Percentiles rank a stretch among this genome's conserved stretches.
phyloP scores from a whole-genome alignment of 2,329 filamentous ascomycete genomes.

The Xylariaceae sp. region DNA sequence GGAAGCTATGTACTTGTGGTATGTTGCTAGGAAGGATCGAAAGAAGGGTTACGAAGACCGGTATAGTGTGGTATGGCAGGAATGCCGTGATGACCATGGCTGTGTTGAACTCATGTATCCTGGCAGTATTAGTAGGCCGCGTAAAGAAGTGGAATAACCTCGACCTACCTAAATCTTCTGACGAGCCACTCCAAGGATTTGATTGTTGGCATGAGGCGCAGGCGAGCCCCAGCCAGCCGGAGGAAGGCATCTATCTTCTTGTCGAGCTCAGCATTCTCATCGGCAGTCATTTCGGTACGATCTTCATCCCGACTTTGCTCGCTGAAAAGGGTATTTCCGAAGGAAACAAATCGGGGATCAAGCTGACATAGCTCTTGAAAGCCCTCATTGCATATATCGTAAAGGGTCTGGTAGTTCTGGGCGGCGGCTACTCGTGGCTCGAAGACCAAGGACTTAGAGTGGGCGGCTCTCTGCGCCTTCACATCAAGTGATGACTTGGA shows the following conservation, averaged over 20 bases:
- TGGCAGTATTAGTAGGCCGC: slow-evolving; percentile 31
- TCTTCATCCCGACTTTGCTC: slow-evolving; percentile 90
- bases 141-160: neutral
- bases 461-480: slow-evolving; percentile 85
- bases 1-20: slow-evolving; percentile 73
- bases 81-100: slow-evolving; percentile 75
- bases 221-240: slow-evolving; percentile 67
- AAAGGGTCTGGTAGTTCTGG: slow-evolving; percentile 88
- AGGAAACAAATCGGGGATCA: slow-evolving; percentile 73
- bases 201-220: slow-evolving; percentile 81
- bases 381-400: slow-evolving; percentile 79
- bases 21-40: slow-evolving; percentile 79
- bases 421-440: slow-evolving; percentile 77
- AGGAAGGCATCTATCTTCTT: slow-evolving; percentile 76
- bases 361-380: slow-evolving; percentile 88
- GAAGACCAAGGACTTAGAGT: slow-evolving; percentile 94
- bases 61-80: slow-evolving; percentile 84
- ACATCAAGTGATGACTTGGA: slow-evolving; percentile 89
- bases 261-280: slow-evolving; percentile 80
- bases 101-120: slow-evolving; percentile 89
- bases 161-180: slow-evolving; percentile 71
- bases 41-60: slow-evolving; percentile 78
- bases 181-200: slow-evolving; percentile 95
- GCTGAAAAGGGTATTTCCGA: slow-evolving; percentile 79
- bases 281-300: slow-evolving; percentile 73